phyloP scores from a whole-genome alignment of 768 basidiomycete species.

The Arthromyces matolae region DNA sequence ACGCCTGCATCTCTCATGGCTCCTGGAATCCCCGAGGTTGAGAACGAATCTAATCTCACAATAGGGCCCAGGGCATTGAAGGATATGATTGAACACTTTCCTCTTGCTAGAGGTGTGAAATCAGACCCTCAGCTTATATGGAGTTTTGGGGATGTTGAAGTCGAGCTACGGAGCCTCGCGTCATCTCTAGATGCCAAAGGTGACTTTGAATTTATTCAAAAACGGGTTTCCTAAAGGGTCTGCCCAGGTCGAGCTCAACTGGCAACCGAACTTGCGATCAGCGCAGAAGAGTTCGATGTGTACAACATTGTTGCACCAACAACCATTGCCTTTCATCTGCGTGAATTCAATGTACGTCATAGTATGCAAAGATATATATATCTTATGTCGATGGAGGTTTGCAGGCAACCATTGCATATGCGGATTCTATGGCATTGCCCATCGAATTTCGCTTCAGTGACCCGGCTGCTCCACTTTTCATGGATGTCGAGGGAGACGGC shows the following conservation, averaged over 20 bases:
- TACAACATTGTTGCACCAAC: constrained; percentile 65
- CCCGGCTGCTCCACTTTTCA: constrained; percentile 69
- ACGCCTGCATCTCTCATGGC: constrained; percentile 56
- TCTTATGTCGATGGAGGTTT: not conserved
- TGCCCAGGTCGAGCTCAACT: constrained; percentile 55
- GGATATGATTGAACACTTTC: constrained; percentile 82
- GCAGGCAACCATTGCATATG: constrained; percentile 77
- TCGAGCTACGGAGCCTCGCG: constrained; percentile 66
- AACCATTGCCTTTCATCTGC: constrained; percentile 74
- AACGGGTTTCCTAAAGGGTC: not conserved
- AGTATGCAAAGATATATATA: not conserved
- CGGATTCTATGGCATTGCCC: constrained; percentile 62
- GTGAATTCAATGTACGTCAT: constrained; percentile 71
- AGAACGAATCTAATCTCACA: constrained; percentile 59
- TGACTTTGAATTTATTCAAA: constrained; percentile 17
- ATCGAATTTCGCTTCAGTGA: constrained; percentile 77
- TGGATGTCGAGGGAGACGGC: constrained; percentile 69
- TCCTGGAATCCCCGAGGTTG: constrained; percentile 58
- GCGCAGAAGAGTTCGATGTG: constrained; percentile 75
- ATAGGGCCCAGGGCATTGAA: constrained; percentile 71
- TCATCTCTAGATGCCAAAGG: constrained; percentile 65
- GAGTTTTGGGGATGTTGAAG: constrained; percentile 69
- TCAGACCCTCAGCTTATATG: constrained; percentile 79
- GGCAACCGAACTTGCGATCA: constrained; percentile 73
- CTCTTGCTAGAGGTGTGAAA: constrained; percentile 55